Evolutionary conservation across 495 filamentous ascomycete species (phyloP).

Genomic region (Lophium mytilinum): DNA sequence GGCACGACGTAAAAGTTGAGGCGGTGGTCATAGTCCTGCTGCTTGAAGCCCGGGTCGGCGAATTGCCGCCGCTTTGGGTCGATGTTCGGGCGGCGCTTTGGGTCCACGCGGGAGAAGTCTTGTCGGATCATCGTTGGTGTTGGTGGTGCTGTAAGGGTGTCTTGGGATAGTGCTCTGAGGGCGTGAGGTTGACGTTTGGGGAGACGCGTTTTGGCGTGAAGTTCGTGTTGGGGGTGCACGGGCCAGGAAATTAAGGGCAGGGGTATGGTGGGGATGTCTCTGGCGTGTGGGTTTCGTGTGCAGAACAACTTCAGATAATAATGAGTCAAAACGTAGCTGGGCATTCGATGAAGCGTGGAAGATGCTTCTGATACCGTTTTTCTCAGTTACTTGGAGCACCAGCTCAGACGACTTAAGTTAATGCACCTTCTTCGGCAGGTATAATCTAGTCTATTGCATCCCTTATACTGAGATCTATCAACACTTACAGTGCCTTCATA

Average conservation of each 20-base stretch:
- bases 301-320: background rate
- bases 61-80: constrained; percentile 85
- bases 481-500: too few relatives aligned
- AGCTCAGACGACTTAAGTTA: too few relatives aligned
- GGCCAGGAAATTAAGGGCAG: background rate
- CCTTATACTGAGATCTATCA: too few relatives aligned
- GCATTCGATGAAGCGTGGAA: too few relatives aligned
- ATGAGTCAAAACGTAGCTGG: background rate
- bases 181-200: too few relatives aligned
- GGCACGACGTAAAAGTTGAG: constrained; percentile 87
- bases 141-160: background rate
- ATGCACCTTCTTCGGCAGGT: too few relatives aligned
- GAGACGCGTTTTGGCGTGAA: background rate
- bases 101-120: constrained; percentile 53
- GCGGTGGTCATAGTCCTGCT: constrained; percentile 70
- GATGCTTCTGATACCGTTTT: background rate
- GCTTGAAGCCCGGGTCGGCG: constrained; percentile 59
- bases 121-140: constrained; percentile 12
- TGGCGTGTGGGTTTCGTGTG: background rate
- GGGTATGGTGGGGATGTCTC: background rate
- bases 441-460: too few relatives aligned
- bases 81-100: constrained; percentile 65
- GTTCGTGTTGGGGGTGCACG: background rate
- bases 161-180: background rate
- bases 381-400: too few relatives aligned